These are phyloP conservation scores for Rhizopogon hawkerae DNA, from an alignment of 1,284 basidiomycete genomes.

Conservation along the genomic window DNA sequence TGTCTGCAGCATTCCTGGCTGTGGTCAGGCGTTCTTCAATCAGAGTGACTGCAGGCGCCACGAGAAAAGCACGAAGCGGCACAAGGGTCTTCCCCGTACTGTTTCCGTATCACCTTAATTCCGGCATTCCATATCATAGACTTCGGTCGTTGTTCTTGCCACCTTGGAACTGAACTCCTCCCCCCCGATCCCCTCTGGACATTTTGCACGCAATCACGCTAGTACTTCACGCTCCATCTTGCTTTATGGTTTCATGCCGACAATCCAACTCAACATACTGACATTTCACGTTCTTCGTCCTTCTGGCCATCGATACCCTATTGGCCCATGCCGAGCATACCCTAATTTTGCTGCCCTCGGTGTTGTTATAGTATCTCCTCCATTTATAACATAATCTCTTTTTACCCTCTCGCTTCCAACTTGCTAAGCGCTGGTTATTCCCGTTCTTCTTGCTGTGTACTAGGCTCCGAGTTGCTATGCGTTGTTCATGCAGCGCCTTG, in stretches of 20 bases:
- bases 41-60: conserved; percentile 28
- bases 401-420: background rate
- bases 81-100: conserved; percentile 12
- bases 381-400: background rate
- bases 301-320: background rate
- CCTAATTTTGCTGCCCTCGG: background rate
- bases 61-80: conserved; percentile 27
- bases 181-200: background rate
- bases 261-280: background rate
- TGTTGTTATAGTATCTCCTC: background rate
- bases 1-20: conserved; percentile 19
- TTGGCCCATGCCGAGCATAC: background rate
- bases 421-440: background rate
- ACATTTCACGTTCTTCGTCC: background rate
- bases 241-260: background rate
- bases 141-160: too few relatives aligned
- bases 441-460: background rate
- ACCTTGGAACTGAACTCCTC: background rate
- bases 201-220: background rate
- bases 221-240: background rate
- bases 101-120: background rate
- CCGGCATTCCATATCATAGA: background rate
- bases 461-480: background rate
- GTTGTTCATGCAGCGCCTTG: background rate
- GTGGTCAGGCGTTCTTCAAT: conserved; percentile 24